Base-by-base conservation (phyloP, 768 basidiomycete species). In the Kondoa subrosea region DNA sequence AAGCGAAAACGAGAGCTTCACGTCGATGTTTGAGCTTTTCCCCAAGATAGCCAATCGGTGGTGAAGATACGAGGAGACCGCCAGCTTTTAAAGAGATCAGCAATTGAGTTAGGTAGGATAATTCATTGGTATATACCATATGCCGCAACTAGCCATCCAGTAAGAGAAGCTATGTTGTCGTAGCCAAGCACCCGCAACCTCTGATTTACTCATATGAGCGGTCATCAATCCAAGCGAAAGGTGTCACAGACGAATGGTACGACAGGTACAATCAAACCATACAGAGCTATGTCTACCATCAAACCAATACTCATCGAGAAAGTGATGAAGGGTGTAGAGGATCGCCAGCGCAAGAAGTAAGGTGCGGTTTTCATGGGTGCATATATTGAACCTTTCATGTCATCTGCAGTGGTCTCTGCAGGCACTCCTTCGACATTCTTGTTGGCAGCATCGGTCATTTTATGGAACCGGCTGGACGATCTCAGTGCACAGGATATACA, bases 171-270 rank as follows among this genome's bases (percentile, higher is more conserved):
- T 2, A 75, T 56, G 17, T 73, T 56, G 12, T 32, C 33, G 67
- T 73, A 73, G 26, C 74, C 74, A 8, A 75, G 63, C 2, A 56
- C 66, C 17, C 66, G 34, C n/a, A n/a, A n/a, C n/a, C n/a, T n/a
- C n/a, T n/a, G n/a, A n/a, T n/a, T n/a, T n/a, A n/a, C n/a, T n/a
- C n/a, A n/a, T n/a, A n/a, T n/a, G n/a, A n/a, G n/a, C n/a, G n/a
- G n/a, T n/a, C n/a, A n/a, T n/a, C n/a, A n/a, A n/a, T n/a, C n/a
- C n/a, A n/a, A n/a, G n/a, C n/a, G n/a, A n/a, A n/a, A n/a, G n/a
- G n/a, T n/a, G n/a, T n/a, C n/a, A 1, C 73, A 68, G 1, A 71
- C 69, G 34, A 72, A 75, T 17, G 74, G 74, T 16, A 73, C 67
- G 56, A 73, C 70, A 31, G 73, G 73, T 1, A 70, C 71, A 4